These are phyloP conservation scores for grape (Vitis vinifera) DNA, from an alignment of 164 flowering plant species.

Conservation along the genomic window ASM3070453v1 NC_081812.1:13887501-13888000, in stretches of 20 bases:
- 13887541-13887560: slow-evolving; percentile 20
- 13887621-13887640: slow-evolving; percentile 18
- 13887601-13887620: slow-evolving; percentile 15
- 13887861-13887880: slow-evolving; percentile 7
- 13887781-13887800: slow-evolving; percentile 65
- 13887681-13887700: slow-evolving; percentile 59
- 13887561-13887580: slow-evolving; percentile 7
- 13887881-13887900: slow-evolving; percentile 2
- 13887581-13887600: neutral
- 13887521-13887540: slow-evolving; percentile 43
- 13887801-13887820: slow-evolving; percentile 58
- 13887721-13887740: slow-evolving; percentile 69
- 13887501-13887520: slow-evolving; percentile 29
- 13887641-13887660: slow-evolving; percentile 14
- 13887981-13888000: neutral
- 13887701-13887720: slow-evolving; percentile 60
- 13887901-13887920: neutral
- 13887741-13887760: slow-evolving; percentile 65
- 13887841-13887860: slow-evolving; percentile 52
- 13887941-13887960: slow-evolving; percentile 5
- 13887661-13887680: slow-evolving; percentile 27
- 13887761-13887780: slow-evolving; percentile 68
- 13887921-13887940: neutral
- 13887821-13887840: slow-evolving; percentile 60
- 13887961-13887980: slow-evolving; percentile 3